phyloP scores from a whole-genome alignment of 345 rosid species.

The Syzygium grande region DNA sequence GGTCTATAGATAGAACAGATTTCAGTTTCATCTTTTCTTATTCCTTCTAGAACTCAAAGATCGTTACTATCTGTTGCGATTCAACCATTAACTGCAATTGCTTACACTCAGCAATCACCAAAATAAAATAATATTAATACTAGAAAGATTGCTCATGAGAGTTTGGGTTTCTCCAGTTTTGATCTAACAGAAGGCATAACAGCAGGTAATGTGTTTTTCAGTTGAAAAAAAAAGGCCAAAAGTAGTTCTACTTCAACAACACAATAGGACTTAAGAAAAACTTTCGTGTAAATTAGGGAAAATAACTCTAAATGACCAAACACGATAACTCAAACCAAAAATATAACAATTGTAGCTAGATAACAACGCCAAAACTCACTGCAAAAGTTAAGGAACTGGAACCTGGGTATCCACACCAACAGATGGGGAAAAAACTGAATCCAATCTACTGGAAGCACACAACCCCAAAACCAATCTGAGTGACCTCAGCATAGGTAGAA shows the following conservation, averaged over 20 bases:
- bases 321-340: neutral
- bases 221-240: neutral
- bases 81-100: neutral
- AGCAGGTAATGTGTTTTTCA: neutral
- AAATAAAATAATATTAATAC: neutral
- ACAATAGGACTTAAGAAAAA: neutral
- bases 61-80: neutral
- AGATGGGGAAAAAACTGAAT: slow-evolving; percentile 36
- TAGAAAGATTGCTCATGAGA: neutral
- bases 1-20: neutral
- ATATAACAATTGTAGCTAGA: neutral
- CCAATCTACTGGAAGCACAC: slow-evolving; percentile 42
- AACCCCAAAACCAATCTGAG: slow-evolving; percentile 57
- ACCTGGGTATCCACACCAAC: slow-evolving; percentile 68
- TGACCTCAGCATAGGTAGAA: slow-evolving; percentile 83
- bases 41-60: neutral
- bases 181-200: neutral
- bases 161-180: neutral
- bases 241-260: neutral
- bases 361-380: neutral
- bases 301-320: neutral
- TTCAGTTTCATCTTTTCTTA: neutral
- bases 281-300: neutral
- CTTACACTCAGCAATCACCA: neutral
- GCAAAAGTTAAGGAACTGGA: neutral